Base-by-base conservation (phyloP, 371 early-diverging fungal genomes). In the Mucor mucedo region DNA sequence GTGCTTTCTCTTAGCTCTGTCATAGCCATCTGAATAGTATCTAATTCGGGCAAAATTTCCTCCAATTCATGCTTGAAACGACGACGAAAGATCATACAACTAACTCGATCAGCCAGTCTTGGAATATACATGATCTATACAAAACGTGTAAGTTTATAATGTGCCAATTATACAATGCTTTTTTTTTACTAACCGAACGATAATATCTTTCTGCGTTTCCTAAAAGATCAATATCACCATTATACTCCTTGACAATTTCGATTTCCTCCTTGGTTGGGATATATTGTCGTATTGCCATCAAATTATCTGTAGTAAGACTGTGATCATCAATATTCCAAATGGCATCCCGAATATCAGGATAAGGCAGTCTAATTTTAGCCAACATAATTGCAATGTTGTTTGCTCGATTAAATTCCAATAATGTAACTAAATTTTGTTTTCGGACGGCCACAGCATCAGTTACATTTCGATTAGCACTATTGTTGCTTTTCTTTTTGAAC, bases 351-450 rank as follows among this genome's bases (percentile, higher is more conserved):
- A 91, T 87, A 62, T 89, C 89, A 7, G 85, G 73, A 58, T 87
- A 90, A 6, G 88, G 68, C 5, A 83, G 56, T 70, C 85, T 89
- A 69, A 92, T 84, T 7, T 87, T 79, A 7, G 89, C 89, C 58
- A 92, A 65, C 89, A 89, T 86, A 45, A 91, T 89, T 28, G 86
- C 89, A 65, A 80, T 83, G 56, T 88, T 91, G 63, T 88, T 88
- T 56, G 84, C 82, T 28, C 79, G 75, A 65, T 78, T 89, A 47
- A 78, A 80, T 56, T 85, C 89, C 39, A 90, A 68, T 29, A 91
- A 59, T 11, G 87, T 90, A 13, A 82, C 63, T 11, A 66, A 58
- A 27, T 69, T 62, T 3, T 75, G 45, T 52, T 86, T 85, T 6
- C 77, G 68, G 1, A 48, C 29, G 0, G 54, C 47, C 16, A 58